Percentiles rank a stretch among this genome's conserved stretches.
These are phyloP conservation scores for Collybiopsis confluens DNA, from an alignment of 768 basidiomycete species.

Conservation along the genomic window DNA sequence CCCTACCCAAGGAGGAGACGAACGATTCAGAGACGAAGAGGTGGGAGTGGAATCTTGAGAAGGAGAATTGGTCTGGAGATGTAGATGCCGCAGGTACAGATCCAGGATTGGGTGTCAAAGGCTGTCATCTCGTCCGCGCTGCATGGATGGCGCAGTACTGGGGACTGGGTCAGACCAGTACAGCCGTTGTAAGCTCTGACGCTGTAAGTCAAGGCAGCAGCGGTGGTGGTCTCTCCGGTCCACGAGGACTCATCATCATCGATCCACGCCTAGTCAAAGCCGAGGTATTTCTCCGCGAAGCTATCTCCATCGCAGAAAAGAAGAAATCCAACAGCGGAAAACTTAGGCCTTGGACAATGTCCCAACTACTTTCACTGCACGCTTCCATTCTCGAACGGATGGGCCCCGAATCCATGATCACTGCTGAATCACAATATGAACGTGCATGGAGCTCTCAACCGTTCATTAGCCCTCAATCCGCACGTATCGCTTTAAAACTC, in stretches of 20 bases:
- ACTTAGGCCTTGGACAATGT: constrained; percentile 46
- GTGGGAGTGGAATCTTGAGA: constrained; percentile 69
- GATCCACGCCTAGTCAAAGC: constrained; percentile 54
- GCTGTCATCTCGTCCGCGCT: constrained; percentile 56
- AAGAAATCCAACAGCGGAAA: constrained; percentile 30
- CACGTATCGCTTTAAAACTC: constrained; percentile 58
- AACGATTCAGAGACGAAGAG: constrained; percentile 48
- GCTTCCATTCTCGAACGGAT: constrained; percentile 59
- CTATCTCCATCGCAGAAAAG: constrained; percentile 45
- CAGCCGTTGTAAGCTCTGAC: constrained; percentile 33
- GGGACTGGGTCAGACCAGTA: constrained; percentile 44
- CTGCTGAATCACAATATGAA: constrained; percentile 55
- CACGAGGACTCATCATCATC: constrained; percentile 37
- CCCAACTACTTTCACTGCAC: constrained; percentile 51
- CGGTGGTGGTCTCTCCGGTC: constrained; percentile 25
- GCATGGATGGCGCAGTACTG: constrained; percentile 74
- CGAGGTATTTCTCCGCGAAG: constrained; percentile 47
- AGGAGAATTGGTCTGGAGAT: constrained; percentile 59
- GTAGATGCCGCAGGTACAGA: constrained; percentile 61
- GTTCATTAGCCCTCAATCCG: constrained; percentile 35
- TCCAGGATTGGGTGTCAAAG: constrained; percentile 57
- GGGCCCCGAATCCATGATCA: constrained; percentile 45
- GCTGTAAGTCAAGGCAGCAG: constrained; percentile 23
- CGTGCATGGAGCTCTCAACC: constrained; percentile 43
- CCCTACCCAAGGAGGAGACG: constrained; percentile 33